Percentiles rank a stretch among this genome's conserved stretches.
Evolutionary conservation across 2,329 filamentous ascomycete genomes (phyloP).

Genomic region (Simplicillium sp.): DNA sequence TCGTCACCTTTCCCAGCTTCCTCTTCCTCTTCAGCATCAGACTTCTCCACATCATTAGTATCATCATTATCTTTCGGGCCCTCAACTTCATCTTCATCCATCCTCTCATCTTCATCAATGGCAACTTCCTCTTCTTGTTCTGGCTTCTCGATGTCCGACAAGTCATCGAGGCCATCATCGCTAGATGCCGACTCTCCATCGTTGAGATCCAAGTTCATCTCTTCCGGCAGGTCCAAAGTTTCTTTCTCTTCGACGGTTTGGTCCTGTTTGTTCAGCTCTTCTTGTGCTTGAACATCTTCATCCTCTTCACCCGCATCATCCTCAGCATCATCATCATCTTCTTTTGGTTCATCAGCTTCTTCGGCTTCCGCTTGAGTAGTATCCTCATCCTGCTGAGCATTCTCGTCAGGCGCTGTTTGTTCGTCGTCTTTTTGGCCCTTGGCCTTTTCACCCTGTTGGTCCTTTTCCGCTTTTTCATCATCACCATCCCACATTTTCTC

Average conservation of each 20-base stretch:
- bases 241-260: constrained; percentile 76
- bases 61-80: constrained; percentile 30
- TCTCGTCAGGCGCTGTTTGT: constrained; percentile 49
- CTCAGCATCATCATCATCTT: constrained; percentile 39
- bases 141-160: constrained; percentile 35
- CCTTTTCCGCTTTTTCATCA: constrained; percentile 71
- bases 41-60: constrained; percentile 30
- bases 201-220: constrained; percentile 77
- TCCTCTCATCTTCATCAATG: constrained; percentile 21
- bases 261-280: constrained; percentile 52
- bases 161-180: constrained; percentile 48
- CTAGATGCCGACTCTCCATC: constrained; percentile 51
- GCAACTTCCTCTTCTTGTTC: constrained; percentile 31
- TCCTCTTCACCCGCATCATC: constrained; percentile 51
- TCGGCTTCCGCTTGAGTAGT: constrained; percentile 31
- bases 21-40: constrained; percentile 36
- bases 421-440: constrained; percentile 60
- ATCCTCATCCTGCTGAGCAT: constrained; percentile 41
- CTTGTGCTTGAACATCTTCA: constrained; percentile 44
- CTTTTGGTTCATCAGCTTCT: constrained; percentile 39
- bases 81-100: constrained; percentile 26
- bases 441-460: constrained; percentile 65
- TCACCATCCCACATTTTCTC: constrained; percentile 99
- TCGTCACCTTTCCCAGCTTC: constrained; percentile 17
- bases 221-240: constrained; percentile 74